Evolutionary conservation across 2,329 filamentous ascomycete species (phyloP).

Genomic region (Diaporthe caulivora): DNA sequence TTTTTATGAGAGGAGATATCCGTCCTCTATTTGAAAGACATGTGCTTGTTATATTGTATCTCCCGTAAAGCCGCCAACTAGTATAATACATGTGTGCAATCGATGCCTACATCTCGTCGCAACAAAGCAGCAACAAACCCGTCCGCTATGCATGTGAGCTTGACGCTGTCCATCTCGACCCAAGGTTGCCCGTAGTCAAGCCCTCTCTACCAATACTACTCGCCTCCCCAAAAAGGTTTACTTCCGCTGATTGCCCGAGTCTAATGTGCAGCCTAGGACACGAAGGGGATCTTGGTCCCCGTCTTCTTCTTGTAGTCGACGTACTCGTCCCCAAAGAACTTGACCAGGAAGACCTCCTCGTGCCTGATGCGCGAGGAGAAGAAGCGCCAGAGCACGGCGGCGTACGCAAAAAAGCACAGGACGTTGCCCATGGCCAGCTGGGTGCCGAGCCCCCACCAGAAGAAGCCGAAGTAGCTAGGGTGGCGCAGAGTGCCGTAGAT

Average conservation of each 20-base stretch:
- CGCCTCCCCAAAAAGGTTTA: background rate
- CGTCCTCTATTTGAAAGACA: background rate
- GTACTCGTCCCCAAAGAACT: slow-evolving; percentile 90
- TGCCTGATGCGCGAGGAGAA: slow-evolving; percentile 80
- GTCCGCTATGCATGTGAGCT: background rate
- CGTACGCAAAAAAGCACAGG: slow-evolving; percentile 81
- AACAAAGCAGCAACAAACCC: background rate
- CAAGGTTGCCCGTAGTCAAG: slow-evolving; percentile 7
- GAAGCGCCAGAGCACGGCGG: slow-evolving; percentile 84
- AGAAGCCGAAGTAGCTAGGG: slow-evolving; percentile 97
- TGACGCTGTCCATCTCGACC: slow-evolving; percentile 10
- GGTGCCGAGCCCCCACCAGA: slow-evolving; percentile 97
- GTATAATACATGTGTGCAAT: background rate
- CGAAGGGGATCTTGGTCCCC: slow-evolving; percentile 84
- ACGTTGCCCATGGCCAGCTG: slow-evolving; percentile 90
- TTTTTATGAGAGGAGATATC: no score
- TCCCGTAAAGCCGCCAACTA: background rate
- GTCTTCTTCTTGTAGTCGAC: slow-evolving; percentile 78
- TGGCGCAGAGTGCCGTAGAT: slow-evolving; percentile 84
- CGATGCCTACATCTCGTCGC: background rate
- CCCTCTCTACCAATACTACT: background rate
- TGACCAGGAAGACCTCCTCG: slow-evolving; percentile 82
- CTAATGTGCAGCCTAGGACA: slow-evolving; percentile 50
- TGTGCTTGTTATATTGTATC: background rate
- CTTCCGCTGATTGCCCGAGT: background rate